Evolutionary conservation across 352 stramenopile species (phyloP).

Genomic region (Globisporangium paroecandrum): DNA sequence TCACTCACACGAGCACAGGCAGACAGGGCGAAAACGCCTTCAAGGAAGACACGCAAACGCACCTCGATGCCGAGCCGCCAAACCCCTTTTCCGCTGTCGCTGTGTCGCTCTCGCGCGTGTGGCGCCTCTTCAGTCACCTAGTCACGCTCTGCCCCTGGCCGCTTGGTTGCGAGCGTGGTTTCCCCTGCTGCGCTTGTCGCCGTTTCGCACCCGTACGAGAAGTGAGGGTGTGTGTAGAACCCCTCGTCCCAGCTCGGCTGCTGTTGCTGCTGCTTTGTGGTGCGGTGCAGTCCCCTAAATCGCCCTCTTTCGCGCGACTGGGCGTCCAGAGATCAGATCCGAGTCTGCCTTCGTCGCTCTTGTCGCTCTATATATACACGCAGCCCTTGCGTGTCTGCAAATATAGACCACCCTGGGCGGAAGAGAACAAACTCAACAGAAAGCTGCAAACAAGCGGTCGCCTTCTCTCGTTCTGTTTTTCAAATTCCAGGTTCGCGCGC

Average conservation of each 20-base stretch:
- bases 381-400: neutral
- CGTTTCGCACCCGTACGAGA: slow-evolving; percentile 15
- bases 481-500: slow-evolving; percentile 10
- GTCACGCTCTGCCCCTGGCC: slow-evolving; percentile 31
- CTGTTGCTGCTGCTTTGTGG: neutral
- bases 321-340: neutral
- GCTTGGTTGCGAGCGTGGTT: slow-evolving; percentile 17
- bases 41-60: slow-evolving; percentile 13
- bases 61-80: slow-evolving; percentile 10
- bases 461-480: neutral
- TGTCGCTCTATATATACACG: neutral
- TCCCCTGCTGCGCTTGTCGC: slow-evolving; percentile 5
- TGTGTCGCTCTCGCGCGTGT: slow-evolving; percentile 17
- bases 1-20: neutral
- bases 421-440: neutral
- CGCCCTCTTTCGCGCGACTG: neutral
- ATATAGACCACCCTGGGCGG: slow-evolving; percentile 6
- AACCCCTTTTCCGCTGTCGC: slow-evolving; percentile 19
- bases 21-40: slow-evolving; percentile 1
- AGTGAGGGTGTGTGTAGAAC: slow-evolving; percentile 1
- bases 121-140: slow-evolving; percentile 49
- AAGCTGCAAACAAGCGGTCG: neutral
- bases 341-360: neutral
- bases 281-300: neutral
- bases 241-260: slow-evolving; percentile 6